Base-by-base conservation (phyloP, 164 flowering plant species). In the Vitis labrusca region DNA sequence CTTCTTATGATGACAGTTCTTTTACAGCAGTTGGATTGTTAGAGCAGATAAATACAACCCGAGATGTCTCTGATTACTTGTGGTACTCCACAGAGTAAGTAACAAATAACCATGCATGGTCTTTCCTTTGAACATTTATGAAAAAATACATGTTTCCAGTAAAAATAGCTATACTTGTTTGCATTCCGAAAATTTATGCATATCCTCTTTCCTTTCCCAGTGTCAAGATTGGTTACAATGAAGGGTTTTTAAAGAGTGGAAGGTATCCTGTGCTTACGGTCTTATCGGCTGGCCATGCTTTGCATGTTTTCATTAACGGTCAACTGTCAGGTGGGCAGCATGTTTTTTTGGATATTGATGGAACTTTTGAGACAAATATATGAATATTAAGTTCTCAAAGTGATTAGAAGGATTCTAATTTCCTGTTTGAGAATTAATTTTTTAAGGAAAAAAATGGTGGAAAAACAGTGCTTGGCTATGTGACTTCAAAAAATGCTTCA, bases 221-320 rank as follows among this genome's bases (percentile, higher is more conserved):
- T 67, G 89, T 90, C 51, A 73, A 66, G 59, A 78, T 90, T 70
- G 85, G 78, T 15, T 44, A 83, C 13, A 72, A 66, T 19, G 94
- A 90, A 76, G 86, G 78, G 54, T 90, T 86, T 73, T 69, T 90
- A 80, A 86, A 53, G 75, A 81, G 71, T 56, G 91, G 91, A 60
- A 68, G 79, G 17, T 76, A 71, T 70, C 92, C 88, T 15, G 71
- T 72, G 62, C 89, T 90, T 32, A 82, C 82, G 30, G 86, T 90
- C 62, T 51, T 79, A 58, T 90, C 94, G 1, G 92, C 92, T 23
- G 94, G 94, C 9, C 94, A 88, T 82, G 89, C 91, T 67, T 71
- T 88, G 79, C 88, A 88, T 76, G 87, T 88, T 62, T 90, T 85
- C 65, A 66, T 90, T 79, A 90, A 90, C 67, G 92, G 89, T n/a